Evolutionary conservation across 306 rosid genomes (phyloP).

Genomic region (Acacia crassicarpa): DNA sequence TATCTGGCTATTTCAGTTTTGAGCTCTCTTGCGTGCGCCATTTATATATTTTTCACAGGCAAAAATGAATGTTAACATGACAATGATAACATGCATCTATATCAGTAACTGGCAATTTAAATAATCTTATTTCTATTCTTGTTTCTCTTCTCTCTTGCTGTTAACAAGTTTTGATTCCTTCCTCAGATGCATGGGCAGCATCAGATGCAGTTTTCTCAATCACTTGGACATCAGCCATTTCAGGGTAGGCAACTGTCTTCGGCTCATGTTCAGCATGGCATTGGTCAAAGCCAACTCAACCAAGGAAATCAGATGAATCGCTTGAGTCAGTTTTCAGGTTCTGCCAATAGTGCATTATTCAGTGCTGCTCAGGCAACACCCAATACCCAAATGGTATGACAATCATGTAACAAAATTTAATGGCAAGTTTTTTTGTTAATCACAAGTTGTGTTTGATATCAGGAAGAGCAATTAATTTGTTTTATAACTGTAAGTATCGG

Average conservation of each 20-base stretch:
- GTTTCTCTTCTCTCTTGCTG: neutral
- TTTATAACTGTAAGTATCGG: neutral
- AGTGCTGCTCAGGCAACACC: slow-evolving; percentile 89
- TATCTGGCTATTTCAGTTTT: neutral
- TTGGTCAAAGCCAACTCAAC: slow-evolving; percentile 85
- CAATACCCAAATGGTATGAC: slow-evolving; percentile 81
- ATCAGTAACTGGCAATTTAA: slow-evolving; percentile 7
- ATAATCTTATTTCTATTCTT: slow-evolving; percentile 17
- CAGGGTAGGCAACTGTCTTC: slow-evolving; percentile 90
- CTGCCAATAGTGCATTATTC: slow-evolving; percentile 81
- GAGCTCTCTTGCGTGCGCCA: too few species aligned
- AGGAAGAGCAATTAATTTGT: neutral
- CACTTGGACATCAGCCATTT: slow-evolving; percentile 85
- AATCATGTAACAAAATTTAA: slow-evolving; percentile 21
- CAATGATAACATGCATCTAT: neutral
- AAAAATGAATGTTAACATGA: neutral
- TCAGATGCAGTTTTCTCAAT: slow-evolving; percentile 88
- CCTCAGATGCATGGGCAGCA: slow-evolving; percentile 82
- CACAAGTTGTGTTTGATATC: neutral
- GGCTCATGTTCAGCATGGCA: slow-evolving; percentile 82
- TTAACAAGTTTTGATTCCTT: slow-evolving; percentile 34
- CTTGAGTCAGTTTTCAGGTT: slow-evolving; percentile 70
- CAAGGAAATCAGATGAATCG: slow-evolving; percentile 96
- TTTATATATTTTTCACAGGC: neutral
- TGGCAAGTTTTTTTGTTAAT: neutral